Percentiles rank a stretch among this genome's conserved stretches.
phyloP scores from a whole-genome alignment of 2,329 filamentous ascomycete genomes.

The Stemphylium vesicarium region DNA sequence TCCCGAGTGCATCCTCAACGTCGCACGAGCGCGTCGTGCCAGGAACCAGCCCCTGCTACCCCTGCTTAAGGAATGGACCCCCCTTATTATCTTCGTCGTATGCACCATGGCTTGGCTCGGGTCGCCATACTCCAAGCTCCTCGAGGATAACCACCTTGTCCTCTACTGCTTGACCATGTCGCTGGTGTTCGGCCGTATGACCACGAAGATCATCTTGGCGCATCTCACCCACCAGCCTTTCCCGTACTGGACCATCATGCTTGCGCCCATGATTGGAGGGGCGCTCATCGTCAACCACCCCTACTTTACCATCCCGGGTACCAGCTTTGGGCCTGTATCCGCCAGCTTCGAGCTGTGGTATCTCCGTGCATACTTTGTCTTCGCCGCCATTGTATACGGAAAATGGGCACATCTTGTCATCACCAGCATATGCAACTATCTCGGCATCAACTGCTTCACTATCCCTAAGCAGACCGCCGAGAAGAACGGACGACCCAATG shows the following conservation, averaged over 20 bases:
- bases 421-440: conserved; percentile 85
- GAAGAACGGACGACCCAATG: conserved; percentile 36
- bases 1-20: conserved; percentile 88
- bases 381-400: conserved; percentile 85
- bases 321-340: conserved; percentile 65
- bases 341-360: conserved; percentile 76
- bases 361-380: conserved; percentile 81
- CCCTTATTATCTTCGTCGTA: conserved; percentile 80
- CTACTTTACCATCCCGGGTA: conserved; percentile 57
- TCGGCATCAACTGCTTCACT: conserved; percentile 94
- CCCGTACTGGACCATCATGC: conserved; percentile 93
- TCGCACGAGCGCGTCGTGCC: conserved; percentile 74
- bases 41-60: conserved; percentile 77
- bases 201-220: conserved; percentile 97
- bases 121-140: conserved; percentile 82
- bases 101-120: conserved; percentile 84
- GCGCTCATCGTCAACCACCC: conserved; percentile 85
- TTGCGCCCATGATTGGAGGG: conserved; percentile 84
- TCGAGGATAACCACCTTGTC: conserved; percentile 84
- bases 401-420: conserved; percentile 93
- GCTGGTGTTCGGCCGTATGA: conserved; percentile 98
- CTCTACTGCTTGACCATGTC: conserved; percentile 92
- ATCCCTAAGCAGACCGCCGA: conserved; percentile 59
- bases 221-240: conserved; percentile 94
- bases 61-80: conserved; percentile 91